Percentiles rank a stretch among this genome's conserved stretches.
phyloP scores from a whole-genome alignment of 2,329 filamentous ascomycete genomes.

The Colletotrichum viniferum region DNA sequence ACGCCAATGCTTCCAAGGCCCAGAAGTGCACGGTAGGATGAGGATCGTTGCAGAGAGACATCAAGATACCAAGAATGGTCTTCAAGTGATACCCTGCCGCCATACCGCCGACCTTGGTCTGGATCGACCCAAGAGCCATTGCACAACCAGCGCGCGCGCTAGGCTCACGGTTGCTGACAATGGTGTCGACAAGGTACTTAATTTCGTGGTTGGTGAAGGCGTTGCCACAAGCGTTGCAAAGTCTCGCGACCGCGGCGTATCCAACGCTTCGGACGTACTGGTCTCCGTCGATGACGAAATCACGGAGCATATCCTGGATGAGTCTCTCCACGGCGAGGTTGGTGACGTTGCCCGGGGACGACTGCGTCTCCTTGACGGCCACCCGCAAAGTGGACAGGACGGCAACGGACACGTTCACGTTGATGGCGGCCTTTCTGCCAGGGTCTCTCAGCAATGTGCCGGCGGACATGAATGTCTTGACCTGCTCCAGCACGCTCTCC shows the following conservation, averaged over 20 bases:
- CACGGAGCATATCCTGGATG: conserved; percentile 74
- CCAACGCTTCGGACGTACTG: conserved; percentile 85
- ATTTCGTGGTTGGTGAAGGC: conserved; percentile 88
- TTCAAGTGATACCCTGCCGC: conserved; percentile 95
- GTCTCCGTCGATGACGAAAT: conserved; percentile 82
- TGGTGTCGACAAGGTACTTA: conserved; percentile 90
- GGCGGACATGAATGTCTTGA: conserved; percentile 86
- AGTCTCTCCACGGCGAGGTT: conserved; percentile 81
- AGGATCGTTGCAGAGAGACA: conserved; percentile 94
- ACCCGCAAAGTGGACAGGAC: conserved; percentile 83
- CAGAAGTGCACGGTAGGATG: conserved; percentile 96
- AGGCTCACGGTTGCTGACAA: conserved; percentile 91
- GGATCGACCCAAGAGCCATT: conserved; percentile 89
- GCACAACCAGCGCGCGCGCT: conserved; percentile 93
- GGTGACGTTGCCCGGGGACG: conserved; percentile 73
- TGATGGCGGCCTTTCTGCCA: conserved; percentile 87
- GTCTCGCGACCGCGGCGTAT: conserved; percentile 81
- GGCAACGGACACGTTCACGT: conserved; percentile 86
- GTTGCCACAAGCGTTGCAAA: conserved; percentile 86
- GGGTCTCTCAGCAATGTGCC: conserved; percentile 81
- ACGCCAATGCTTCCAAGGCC: conserved; percentile 86
- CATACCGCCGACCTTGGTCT: conserved; percentile 96
- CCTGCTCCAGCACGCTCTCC: conserved; percentile 93
- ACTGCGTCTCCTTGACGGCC: conserved; percentile 78
- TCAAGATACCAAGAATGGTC: conserved; percentile 96